These are phyloP conservation scores for Fonsecaea multimorphosa DNA, from an alignment of 2,329 filamentous ascomycete species.

Conservation along the genomic window DNA sequence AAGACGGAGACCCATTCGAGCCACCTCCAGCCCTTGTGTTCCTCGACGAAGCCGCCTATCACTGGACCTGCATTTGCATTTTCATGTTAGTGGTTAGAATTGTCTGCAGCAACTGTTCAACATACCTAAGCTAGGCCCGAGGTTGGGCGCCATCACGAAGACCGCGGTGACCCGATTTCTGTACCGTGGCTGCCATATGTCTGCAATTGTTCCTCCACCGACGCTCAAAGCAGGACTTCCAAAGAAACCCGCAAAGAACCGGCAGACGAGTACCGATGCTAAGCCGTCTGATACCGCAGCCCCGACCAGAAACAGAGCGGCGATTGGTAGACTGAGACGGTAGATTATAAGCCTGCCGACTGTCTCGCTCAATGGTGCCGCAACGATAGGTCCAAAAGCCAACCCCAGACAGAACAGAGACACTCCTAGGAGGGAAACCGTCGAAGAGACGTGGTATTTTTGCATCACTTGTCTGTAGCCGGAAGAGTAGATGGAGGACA, in stretches of 20 bases:
- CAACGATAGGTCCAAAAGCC: constrained; percentile 72
- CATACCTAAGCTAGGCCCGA: constrained; percentile 59
- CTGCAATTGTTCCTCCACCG: constrained; percentile 23
- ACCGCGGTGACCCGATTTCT: constrained; percentile 60
- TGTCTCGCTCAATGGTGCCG: constrained; percentile 74
- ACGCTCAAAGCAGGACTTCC: constrained; percentile 48
- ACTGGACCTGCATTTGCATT: constrained; percentile 65
- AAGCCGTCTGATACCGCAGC: constrained; percentile 63
- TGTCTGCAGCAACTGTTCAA: constrained; percentile 22
- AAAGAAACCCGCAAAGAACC: constrained; percentile 78
- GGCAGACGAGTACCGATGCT: constrained; percentile 70
- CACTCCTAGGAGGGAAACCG: constrained; percentile 61
- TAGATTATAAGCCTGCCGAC: constrained; percentile 72
- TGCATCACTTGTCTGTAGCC: constrained; percentile 62
- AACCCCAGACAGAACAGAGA: constrained; percentile 73
- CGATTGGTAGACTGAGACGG: constrained; percentile 69
- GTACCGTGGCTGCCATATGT: constrained; percentile 20
- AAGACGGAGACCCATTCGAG: constrained; percentile 73
- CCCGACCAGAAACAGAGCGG: constrained; percentile 55
- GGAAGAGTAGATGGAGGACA: constrained; percentile 44
- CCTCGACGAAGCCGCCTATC: constrained; percentile 69
- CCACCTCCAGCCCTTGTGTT: constrained; percentile 73
- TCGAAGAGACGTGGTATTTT: constrained; percentile 41
- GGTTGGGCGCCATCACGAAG: constrained; percentile 66
- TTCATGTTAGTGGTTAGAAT: background rate